Evolutionary conservation across 2,329 filamentous ascomycete genomes (phyloP), one percentile per base, ranked within the genome.

Genomic region (Colletotrichum sp.): DNA sequence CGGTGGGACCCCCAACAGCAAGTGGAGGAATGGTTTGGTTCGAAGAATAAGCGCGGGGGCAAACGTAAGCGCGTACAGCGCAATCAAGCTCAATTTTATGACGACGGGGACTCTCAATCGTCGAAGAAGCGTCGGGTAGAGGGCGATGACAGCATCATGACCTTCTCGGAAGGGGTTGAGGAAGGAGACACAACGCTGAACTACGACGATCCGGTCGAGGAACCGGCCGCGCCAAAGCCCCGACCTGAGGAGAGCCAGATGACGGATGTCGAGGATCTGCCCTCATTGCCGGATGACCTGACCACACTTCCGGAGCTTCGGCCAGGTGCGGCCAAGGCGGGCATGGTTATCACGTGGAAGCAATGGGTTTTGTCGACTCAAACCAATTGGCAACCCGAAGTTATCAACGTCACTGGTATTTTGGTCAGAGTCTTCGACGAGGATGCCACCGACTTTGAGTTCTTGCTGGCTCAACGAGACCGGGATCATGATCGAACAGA

Each of bases 1-100:
- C 91, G 94, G 63, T 98, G 96, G 96, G 95, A 98, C 83, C 90
- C 91, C 5, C 93, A 95, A 76, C 94, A 96, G 80, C 89, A 91
- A 52, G 65, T 76, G 82, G 78, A 80, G 39, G 77, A 77, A 19
- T 85, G 86, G 78, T 84, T 80, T 67, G 82, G 82, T 3, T 81
- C 79, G 6, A 77, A 77, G 59, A 83, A 82, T 52, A 85, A 86
- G 64, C 82, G 84, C 32, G 84, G 85, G 28, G 84, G 83, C 48
- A 91, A 88, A 77, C 85, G 87, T 70, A 93, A 93, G 81, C 86
- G 88, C 70, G 82, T 84, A 60, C 84, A 86, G 65, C 84, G 84
- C 15, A 83, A 86, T 71, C 83, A 88, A 48, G 55, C 81, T 4
- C 83, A 87, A 22, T 87, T 83, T 67, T 85, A 88, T 68, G 83